These are phyloP conservation scores for Iris macrosiphon DNA, from an alignment of 106 monocot species.

Conservation along the genomic window DNA sequence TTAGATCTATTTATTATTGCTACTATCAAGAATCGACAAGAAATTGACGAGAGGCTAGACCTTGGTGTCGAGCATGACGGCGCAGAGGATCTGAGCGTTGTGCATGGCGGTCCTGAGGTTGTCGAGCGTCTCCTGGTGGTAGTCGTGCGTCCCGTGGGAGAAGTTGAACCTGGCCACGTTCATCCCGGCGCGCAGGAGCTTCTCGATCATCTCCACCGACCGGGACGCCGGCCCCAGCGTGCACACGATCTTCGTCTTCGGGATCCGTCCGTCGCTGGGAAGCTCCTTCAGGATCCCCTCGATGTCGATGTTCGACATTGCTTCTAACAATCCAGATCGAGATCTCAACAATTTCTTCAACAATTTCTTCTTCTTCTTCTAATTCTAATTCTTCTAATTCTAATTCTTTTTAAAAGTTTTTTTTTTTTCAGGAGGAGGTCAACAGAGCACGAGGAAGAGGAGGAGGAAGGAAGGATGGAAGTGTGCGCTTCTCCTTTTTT, in stretches of 20 bases:
- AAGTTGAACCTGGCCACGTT: conserved; percentile 69
- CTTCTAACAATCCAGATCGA: too few relatives aligned
- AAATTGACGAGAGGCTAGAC: too few relatives aligned
- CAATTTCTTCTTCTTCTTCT: too few relatives aligned
- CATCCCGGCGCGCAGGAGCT: conserved; percentile 60
- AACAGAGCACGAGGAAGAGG: too few relatives aligned
- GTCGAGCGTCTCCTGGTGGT: conserved; percentile 67
- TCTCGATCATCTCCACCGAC: conserved; percentile 62
- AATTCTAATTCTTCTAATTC: too few relatives aligned
- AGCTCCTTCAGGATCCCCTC: conserved; percentile 40
- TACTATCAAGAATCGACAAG: too few relatives aligned
- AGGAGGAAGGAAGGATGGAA: too few relatives aligned
- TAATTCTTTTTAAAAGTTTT: too few relatives aligned
- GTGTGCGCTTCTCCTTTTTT: too few relatives aligned
- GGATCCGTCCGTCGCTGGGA: conserved; percentile 31
- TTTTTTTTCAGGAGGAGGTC: too few relatives aligned
- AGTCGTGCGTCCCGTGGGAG: conserved; percentile 54
- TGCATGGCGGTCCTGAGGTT: conserved; percentile 49
- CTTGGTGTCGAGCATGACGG: conserved; percentile 76
- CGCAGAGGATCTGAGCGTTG: conserved; percentile 53
- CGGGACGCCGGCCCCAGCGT: conserved; percentile 62
- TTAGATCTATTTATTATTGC: too few relatives aligned
- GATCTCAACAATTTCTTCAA: too few relatives aligned
- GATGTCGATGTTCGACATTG: conserved; percentile 45
- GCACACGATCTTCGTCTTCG: conserved; percentile 65